phyloP scores from a whole-genome alignment of 2,329 filamentous ascomycete species.

The Neurospora sp. region DNA sequence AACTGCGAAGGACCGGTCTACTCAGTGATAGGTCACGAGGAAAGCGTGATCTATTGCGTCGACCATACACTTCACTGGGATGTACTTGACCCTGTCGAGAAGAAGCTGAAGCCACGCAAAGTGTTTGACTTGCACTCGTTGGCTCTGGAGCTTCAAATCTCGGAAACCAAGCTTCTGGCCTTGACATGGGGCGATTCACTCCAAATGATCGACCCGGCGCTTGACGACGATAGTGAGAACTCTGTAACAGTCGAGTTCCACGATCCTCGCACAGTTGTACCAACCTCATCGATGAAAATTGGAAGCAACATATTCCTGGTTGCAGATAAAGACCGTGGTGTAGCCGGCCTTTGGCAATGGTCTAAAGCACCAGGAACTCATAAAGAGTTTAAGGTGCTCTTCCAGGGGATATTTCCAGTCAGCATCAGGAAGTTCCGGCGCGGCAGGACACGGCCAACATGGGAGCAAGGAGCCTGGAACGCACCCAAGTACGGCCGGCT shows the following conservation, averaged over 20 bases:
- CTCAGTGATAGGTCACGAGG: conserved; percentile 43
- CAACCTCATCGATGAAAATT: conserved; percentile 37
- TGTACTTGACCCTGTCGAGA: conserved; percentile 39
- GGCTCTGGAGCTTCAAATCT: conserved; percentile 38
- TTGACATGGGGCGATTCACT: conserved; percentile 47
- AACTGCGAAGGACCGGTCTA: conserved; percentile 39
- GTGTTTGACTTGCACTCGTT: conserved; percentile 42
- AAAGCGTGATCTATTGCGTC: conserved; percentile 47
- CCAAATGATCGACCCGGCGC: conserved; percentile 37
- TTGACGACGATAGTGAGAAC: not conserved
- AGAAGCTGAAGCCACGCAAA: conserved; percentile 39
- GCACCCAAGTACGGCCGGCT: conserved; percentile 32
- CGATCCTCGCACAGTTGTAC: conserved; percentile 34
- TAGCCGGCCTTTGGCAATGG: conserved; percentile 43
- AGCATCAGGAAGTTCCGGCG: conserved; percentile 48
- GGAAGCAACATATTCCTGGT: conserved; percentile 37
- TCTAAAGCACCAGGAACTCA: conserved; percentile 26
- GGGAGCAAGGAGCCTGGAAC: conserved; percentile 28
- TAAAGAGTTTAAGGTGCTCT: conserved; percentile 35
- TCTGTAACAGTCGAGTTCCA: not conserved
- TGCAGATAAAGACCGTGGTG: conserved; percentile 35
- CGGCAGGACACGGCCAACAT: conserved; percentile 42
- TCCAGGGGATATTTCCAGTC: conserved; percentile 45
- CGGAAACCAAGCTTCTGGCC: conserved; percentile 38
- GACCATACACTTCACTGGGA: conserved; percentile 47